A percentile compares a stretch with the other conserved stretches of the same genome.
Evolutionary conservation across 2,329 filamentous ascomycete genomes (phyloP).

Genomic region (Fusarium napiforme): DNA sequence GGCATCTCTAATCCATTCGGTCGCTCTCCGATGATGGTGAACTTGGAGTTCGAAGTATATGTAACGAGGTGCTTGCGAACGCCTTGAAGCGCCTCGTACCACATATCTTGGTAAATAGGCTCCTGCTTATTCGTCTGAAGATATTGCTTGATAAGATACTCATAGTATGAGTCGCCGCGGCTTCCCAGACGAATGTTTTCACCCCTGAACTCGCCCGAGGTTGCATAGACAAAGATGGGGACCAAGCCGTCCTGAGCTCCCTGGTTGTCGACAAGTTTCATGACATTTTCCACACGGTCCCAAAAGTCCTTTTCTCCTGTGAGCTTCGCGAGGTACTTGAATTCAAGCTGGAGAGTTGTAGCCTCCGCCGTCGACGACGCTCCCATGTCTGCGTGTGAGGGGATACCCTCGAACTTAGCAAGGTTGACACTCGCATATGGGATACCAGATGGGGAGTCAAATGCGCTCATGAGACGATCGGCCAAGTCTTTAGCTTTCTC

Average conservation of each 20-base stretch:
- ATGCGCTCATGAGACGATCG: conserved; percentile 86
- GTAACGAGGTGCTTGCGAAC: conserved; percentile 93
- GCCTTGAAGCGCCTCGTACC: conserved; percentile 85
- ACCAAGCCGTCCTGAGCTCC: conserved; percentile 82
- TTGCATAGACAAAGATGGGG: conserved; percentile 89
- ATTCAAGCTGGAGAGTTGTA: conserved; percentile 90
- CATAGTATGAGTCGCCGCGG: conserved; percentile 96
- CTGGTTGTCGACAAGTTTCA: conserved; percentile 89
- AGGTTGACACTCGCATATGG: conserved; percentile 93
- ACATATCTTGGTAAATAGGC: conserved; percentile 88
- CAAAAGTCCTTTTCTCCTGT: conserved; percentile 94
- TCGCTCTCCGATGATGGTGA: conserved; percentile 91
- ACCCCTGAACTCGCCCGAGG: conserved; percentile 81
- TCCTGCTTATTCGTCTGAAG: conserved; percentile 91
- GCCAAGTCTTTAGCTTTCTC: conserved; percentile 96
- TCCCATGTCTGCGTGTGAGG: conserved; percentile 84
- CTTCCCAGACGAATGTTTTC: conserved; percentile 91
- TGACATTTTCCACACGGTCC: conserved; percentile 90
- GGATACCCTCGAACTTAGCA: conserved; percentile 77
- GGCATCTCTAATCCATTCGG: conserved; percentile 74
- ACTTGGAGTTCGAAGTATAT: conserved; percentile 81
- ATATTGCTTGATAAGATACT: conserved; percentile 99
- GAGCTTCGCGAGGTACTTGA: conserved; percentile 95
- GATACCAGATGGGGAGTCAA: conserved; percentile 86
- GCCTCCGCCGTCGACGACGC: conserved; percentile 95